Evolutionary conservation across 2,329 filamentous ascomycete genomes (phyloP).

Genomic region (Botrytis galanthina): DNA sequence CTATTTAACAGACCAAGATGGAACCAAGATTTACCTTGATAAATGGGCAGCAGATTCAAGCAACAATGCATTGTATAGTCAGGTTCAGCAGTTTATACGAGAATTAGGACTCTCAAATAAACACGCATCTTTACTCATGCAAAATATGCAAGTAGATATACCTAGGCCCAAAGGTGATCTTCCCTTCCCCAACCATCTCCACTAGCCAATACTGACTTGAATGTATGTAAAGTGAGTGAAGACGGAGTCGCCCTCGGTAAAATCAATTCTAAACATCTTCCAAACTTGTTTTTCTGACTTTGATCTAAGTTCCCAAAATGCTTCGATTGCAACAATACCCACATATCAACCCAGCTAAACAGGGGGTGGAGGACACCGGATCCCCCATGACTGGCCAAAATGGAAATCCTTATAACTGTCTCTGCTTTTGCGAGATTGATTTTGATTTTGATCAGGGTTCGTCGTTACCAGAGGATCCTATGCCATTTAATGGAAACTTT

Average conservation of each 20-base stretch:
- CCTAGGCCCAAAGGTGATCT: not conserved
- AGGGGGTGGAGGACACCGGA: too few species aligned
- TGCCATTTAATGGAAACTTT: too few species aligned
- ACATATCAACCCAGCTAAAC: not conserved
- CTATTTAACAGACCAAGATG: not conserved
- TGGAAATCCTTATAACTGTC: not conserved
- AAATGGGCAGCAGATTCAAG: not conserved
- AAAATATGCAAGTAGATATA: not conserved
- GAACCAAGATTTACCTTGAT: not conserved
- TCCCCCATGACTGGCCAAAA: not conserved
- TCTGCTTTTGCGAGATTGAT: not conserved
- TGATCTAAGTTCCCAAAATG: not conserved
- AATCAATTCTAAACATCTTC: not conserved
- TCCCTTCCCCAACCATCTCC: not conserved
- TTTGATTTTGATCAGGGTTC: too few species aligned
- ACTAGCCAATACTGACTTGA: not conserved
- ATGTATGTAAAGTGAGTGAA: not conserved
- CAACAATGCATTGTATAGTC: not conserved
- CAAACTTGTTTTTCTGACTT: not conserved
- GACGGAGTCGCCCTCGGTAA: not conserved
- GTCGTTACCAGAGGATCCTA: too few species aligned
- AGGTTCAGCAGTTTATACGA: not conserved
- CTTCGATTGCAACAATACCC: not conserved
- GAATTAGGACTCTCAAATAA: not conserved
- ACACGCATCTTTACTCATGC: not conserved